Conservation (phyloP, 345 rosid species). For the Firmiana major region DNA sequence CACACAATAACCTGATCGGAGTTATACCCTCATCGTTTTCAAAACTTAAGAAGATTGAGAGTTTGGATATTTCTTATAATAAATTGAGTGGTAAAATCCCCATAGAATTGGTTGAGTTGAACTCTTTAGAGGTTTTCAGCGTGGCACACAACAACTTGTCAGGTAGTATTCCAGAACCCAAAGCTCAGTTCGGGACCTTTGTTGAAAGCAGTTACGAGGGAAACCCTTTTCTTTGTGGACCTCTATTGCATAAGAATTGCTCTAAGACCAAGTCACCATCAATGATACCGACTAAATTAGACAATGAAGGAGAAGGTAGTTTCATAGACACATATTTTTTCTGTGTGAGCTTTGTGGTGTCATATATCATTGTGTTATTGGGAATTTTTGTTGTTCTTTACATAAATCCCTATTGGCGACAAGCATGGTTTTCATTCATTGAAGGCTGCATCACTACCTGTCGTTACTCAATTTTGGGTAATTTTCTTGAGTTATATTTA, state of each 20-base stretch:
- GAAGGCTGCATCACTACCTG: background rate
- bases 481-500: background rate
- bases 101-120: conserved; percentile 3
- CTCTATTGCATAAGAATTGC: background rate
- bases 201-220: conserved; percentile 5
- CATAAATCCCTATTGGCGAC: background rate
- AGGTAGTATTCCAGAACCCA: background rate
- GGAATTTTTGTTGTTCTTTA: background rate
- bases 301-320: background rate
- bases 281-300: too few species aligned
- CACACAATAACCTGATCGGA: background rate
- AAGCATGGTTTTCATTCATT: background rate
- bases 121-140: background rate
- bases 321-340: background rate
- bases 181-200: conserved; percentile 13
- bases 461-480: background rate
- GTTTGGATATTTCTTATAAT: conserved; percentile 25
- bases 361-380: background rate
- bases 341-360: background rate
- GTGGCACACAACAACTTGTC: conserved; percentile 2
- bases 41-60: background rate
- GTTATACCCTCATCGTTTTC: background rate
- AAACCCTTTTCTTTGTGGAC: conserved; percentile 5
- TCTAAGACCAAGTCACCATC: background rate
- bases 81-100: conserved; percentile 20